These are phyloP conservation scores for Cercospora sesami DNA, from an alignment of 2,329 filamentous ascomycete genomes.

Conservation along the genomic window DNA sequence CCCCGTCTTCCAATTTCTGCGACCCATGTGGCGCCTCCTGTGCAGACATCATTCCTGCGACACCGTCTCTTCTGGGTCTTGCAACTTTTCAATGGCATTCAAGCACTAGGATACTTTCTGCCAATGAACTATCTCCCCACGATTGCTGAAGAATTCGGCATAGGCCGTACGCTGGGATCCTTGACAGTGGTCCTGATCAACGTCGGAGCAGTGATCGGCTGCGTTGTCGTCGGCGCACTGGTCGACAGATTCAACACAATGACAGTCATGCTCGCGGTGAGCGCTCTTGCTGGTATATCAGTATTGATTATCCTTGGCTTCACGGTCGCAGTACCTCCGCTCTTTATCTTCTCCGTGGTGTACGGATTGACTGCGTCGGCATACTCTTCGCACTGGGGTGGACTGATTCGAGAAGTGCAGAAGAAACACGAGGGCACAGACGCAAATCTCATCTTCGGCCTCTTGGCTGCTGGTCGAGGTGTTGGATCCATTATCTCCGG, in stretches of 20 bases:
- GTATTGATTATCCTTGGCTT: conserved; percentile 51
- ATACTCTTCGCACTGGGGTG: conserved; percentile 41
- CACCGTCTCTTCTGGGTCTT: conserved; percentile 45
- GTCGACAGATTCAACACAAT: conserved; percentile 45
- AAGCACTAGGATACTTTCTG: conserved; percentile 48
- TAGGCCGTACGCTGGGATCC: conserved; percentile 39
- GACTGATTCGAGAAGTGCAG: conserved; percentile 30
- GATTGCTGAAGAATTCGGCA: conserved; percentile 43
- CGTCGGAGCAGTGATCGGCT: conserved; percentile 41
- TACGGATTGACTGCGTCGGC: conserved; percentile 48
- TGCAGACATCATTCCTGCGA: conserved; percentile 42
- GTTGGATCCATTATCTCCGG: conserved; percentile 55
- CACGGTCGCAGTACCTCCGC: conserved; percentile 43
- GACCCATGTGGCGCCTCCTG: conserved; percentile 32
- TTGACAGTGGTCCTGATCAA: conserved; percentile 46
- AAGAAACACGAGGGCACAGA: conserved; percentile 38
- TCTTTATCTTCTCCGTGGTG: conserved; percentile 47
- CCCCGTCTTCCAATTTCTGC: conserved; percentile 30
- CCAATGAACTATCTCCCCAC: conserved; percentile 47
- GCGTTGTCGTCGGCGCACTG: conserved; percentile 42
- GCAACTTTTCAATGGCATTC: conserved; percentile 45
- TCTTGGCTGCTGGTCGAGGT: conserved; percentile 52
- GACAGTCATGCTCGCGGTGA: conserved; percentile 42
- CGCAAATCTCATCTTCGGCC: conserved; percentile 51
- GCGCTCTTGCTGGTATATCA: conserved; percentile 38